Conservation (phyloP, 23 red algal species). For the Gracilaria vermiculophylla region DNA sequence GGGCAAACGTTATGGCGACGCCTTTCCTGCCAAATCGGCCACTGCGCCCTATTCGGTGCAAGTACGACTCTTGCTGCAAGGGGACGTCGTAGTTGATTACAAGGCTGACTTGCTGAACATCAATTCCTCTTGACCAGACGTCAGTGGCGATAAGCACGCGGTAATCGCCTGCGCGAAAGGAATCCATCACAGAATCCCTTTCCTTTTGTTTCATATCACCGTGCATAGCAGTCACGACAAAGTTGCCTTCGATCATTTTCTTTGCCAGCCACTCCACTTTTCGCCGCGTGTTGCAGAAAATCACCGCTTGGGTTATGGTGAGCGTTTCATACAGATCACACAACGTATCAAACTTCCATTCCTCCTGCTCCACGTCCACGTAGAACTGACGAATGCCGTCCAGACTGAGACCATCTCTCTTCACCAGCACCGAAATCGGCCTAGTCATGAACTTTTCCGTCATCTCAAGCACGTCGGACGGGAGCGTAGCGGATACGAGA, state of each 20-base stretch:
- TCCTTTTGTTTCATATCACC: constrained; percentile 80
- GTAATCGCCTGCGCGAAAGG: constrained; percentile 65
- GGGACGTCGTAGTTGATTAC: constrained; percentile 95
- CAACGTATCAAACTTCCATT: constrained; percentile 96
- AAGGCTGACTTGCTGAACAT: constrained; percentile 84
- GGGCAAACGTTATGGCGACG: constrained; percentile 83
- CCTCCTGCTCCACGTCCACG: constrained; percentile 87
- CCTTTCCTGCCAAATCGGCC: constrained; percentile 91
- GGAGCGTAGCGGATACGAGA: constrained; percentile 82
- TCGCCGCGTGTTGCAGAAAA: constrained; percentile 78
- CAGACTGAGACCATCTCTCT: constrained; percentile 82
- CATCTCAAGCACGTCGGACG: constrained; percentile 81
- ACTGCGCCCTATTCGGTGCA: constrained; percentile 90
- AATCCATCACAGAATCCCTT: constrained; percentile 69
- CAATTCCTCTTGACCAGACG: constrained; percentile 87
- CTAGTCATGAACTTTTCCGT: constrained; percentile 79
- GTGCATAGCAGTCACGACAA: constrained; percentile 77
- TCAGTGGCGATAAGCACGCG: constrained; percentile 90
- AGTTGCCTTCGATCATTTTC: constrained; percentile 70
- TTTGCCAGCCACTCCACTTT: constrained; percentile 93
- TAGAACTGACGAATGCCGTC: constrained; percentile 86
- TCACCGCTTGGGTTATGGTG: constrained; percentile 86
- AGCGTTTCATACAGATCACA: constrained; percentile 94
- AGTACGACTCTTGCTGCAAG: constrained; percentile 71
- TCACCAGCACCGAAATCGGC: constrained; percentile 82